phyloP scores from a whole-genome alignment of 192 early-diverging fungal species.

The Coemansia umbellata region DNA sequence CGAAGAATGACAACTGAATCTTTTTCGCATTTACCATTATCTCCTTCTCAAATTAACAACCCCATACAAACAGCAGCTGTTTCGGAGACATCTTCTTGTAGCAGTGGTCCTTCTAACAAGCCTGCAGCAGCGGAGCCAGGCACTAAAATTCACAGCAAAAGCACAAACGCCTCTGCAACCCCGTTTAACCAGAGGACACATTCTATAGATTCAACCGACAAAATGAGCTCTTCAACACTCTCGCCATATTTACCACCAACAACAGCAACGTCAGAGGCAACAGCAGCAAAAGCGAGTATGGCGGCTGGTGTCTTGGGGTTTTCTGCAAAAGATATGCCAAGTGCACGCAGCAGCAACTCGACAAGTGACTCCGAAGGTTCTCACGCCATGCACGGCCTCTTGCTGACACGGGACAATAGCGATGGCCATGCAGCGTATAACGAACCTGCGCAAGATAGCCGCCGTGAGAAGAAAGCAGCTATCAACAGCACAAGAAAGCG shows the following conservation, averaged over 20 bases:
- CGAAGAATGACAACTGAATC: conserved; percentile 15
- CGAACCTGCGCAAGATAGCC: too few relatives aligned
- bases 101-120: too few relatives aligned
- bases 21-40: too few relatives aligned
- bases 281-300: too few relatives aligned
- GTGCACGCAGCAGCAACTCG: not conserved
- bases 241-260: not conserved
- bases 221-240: conserved; percentile 1
- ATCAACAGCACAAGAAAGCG: conserved; percentile 28
- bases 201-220: too few relatives aligned
- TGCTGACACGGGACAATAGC: conserved; percentile 2
- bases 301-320: not conserved
- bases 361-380: conserved; percentile 9
- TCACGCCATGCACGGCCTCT: conserved; percentile 3
- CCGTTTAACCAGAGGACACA: not conserved
- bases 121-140: not conserved
- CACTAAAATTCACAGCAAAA: not conserved
- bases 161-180: not conserved
- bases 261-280: too few relatives aligned
- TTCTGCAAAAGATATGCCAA: not conserved
- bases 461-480: not conserved
- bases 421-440: too few relatives aligned
- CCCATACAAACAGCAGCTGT: too few relatives aligned
- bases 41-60: not conserved
- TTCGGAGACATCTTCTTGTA: too few relatives aligned